Conservation (phyloP, 1,284 basidiomycete species). For the Lignosus rhinocerotis region DNA sequence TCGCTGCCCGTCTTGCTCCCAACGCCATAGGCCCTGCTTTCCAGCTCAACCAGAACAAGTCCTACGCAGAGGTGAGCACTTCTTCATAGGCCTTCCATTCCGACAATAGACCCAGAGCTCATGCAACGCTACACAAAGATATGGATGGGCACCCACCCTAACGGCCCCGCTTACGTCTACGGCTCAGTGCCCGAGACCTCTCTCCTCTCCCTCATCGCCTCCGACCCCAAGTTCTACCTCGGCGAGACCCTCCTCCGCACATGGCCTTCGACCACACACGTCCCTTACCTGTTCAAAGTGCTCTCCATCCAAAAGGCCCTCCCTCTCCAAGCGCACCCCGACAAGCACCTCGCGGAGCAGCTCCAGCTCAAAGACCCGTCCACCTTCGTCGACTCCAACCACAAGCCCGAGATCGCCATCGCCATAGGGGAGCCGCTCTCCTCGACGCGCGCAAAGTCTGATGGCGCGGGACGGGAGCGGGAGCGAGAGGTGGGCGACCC, state of each 20-base stretch:
- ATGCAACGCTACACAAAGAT: constrained; percentile 51
- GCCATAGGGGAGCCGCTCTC: constrained; percentile 52
- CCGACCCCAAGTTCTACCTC: constrained; percentile 60
- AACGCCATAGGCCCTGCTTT: constrained; percentile 45
- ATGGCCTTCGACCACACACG: constrained; percentile 56
- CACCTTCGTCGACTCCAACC: constrained; percentile 77
- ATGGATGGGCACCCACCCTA: constrained; percentile 95
- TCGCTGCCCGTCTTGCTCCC: constrained; percentile 53
- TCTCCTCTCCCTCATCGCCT: constrained; percentile 61
- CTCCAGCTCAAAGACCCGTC: constrained; percentile 76
- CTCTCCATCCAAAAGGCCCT: constrained; percentile 91
- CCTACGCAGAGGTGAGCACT: constrained; percentile 60
- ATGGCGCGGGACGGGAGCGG: background rate
- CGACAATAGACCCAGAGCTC: background rate
- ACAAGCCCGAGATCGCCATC: constrained; percentile 97
- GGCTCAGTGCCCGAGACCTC: constrained; percentile 68
- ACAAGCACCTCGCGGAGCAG: constrained; percentile 81
- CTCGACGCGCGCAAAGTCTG: background rate
- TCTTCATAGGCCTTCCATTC: background rate
- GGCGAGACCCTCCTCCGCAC: constrained; percentile 56
- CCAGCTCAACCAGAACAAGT: constrained; percentile 47
- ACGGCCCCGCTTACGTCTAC: constrained; percentile 39
- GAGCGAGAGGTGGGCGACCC: constrained; percentile 19
- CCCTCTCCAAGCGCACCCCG: constrained; percentile 95
- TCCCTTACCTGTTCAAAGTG: constrained; percentile 95